Conservation (phyloP, 768 basidiomycete species). For the Lactarius hatsudake region DNA sequence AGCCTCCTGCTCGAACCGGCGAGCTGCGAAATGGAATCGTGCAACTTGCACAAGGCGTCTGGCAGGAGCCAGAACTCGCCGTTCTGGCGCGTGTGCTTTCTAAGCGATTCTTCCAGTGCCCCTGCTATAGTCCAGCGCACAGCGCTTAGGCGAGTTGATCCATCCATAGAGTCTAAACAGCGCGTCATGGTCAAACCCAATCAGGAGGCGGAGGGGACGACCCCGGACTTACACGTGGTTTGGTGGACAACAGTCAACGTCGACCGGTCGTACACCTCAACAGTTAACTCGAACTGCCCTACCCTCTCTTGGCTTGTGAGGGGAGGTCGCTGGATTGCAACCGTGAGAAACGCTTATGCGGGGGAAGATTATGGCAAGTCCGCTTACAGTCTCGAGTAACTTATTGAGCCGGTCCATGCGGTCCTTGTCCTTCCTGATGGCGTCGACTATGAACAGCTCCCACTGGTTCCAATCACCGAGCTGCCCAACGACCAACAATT, state of each 20-base stretch:
- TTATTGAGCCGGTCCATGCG: conserved; percentile 21
- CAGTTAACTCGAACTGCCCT: conserved; percentile 1
- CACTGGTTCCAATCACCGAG: conserved; percentile 9
- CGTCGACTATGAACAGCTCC: conserved; percentile 1
- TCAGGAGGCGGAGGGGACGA: too few species aligned
- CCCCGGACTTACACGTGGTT: not conserved
- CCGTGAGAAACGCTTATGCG: conserved; percentile 1
- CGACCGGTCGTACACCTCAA: not conserved
- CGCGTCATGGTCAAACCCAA: not conserved
- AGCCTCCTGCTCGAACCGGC: not conserved
- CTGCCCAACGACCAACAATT: not conserved
- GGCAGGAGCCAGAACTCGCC: conserved; percentile 4
- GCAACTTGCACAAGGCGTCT: not conserved
- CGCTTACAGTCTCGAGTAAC: conserved; percentile 3
- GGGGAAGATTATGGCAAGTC: not conserved
- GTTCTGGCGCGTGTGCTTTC: not conserved
- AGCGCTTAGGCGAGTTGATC: conserved; percentile 10
- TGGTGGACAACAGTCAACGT: too few species aligned
- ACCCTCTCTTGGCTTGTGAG: conserved; percentile 3
- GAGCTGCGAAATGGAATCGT: conserved; percentile 1
- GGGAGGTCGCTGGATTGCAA: not conserved
- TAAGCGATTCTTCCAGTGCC: not conserved
- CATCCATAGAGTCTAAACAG: conserved; percentile 1
- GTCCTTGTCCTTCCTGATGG: conserved; percentile 8
- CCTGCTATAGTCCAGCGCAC: conserved; percentile 14